Conservation (phyloP, 371 early-diverging fungal species). For the Mortierella sp. region DNA sequence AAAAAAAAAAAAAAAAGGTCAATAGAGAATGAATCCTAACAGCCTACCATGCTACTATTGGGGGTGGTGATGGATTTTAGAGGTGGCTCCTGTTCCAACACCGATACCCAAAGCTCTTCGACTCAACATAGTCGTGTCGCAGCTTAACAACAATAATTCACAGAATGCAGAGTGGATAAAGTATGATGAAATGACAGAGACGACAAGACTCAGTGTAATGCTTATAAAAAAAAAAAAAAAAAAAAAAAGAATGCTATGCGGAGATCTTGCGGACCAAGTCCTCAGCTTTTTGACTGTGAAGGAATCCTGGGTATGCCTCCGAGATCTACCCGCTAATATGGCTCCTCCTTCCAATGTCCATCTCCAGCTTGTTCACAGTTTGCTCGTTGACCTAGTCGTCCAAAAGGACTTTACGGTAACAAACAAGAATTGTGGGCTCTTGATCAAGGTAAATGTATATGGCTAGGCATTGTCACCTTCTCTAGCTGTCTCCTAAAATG, state of each 20-base stretch:
- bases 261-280: too few species aligned
- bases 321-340: background rate
- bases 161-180: slow-evolving; percentile 9
- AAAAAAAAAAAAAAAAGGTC: background rate
- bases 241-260: too few species aligned
- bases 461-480: background rate
- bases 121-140: slow-evolving; percentile 18
- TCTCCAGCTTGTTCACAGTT: slow-evolving; percentile 30
- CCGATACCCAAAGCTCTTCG: slow-evolving; percentile 22
- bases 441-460: slow-evolving; percentile 25
- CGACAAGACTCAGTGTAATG: slow-evolving; percentile 35
- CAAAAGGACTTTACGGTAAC: slow-evolving; percentile 19
- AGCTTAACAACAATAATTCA: slow-evolving; percentile 1
- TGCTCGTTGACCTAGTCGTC: slow-evolving; percentile 24
- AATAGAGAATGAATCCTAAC: background rate
- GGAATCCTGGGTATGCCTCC: too few species aligned
- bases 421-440: slow-evolving; percentile 19
- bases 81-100: slow-evolving; percentile 9
- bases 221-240: too few species aligned
- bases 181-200: slow-evolving; percentile 35
- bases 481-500: too few species aligned
- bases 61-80: too few species aligned
- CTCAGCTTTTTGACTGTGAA: too few species aligned
- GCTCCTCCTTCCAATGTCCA: background rate
- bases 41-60: too few species aligned